These are phyloP conservation scores for Xylaria multiplex DNA, from an alignment of 2,329 filamentous ascomycete genomes.

Conservation along the genomic window DNA sequence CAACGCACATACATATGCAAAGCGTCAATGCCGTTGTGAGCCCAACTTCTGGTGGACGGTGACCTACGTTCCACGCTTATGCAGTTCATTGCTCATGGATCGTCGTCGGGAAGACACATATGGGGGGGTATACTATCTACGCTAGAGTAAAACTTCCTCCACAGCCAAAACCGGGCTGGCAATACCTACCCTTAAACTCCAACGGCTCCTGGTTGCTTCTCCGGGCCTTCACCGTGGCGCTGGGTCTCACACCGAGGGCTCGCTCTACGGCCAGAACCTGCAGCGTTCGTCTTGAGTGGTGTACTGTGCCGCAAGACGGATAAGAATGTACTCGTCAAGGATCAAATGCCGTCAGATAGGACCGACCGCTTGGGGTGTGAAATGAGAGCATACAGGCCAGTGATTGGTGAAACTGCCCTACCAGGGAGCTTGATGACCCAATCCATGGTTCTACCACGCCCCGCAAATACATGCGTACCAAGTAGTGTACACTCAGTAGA, in stretches of 20 bases:
- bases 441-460: constrained; percentile 32
- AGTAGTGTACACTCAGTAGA: not conserved
- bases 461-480: constrained; percentile 31
- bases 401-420: constrained; percentile 31
- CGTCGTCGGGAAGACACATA: constrained; percentile 24
- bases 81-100: constrained; percentile 32
- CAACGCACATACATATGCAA: constrained; percentile 45
- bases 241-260: constrained; percentile 35
- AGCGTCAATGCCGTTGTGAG: constrained; percentile 44
- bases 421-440: constrained; percentile 28
- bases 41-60: constrained; percentile 42
- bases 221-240: constrained; percentile 31
- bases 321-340: constrained; percentile 22
- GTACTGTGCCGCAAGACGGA: constrained; percentile 4
- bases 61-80: constrained; percentile 30
- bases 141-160: constrained; percentile 1
- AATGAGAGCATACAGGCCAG: constrained; percentile 19
- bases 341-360: constrained; percentile 32
- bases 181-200: constrained; percentile 9
- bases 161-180: constrained; percentile 11
- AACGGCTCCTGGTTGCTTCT: constrained; percentile 22
- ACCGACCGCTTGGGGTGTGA: constrained; percentile 26
- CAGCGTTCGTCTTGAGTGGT: constrained; percentile 10
- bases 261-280: constrained; percentile 16
- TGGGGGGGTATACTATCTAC: not conserved